Evolutionary conservation across 305 asterid species (phyloP), one percentile per base, ranked within the genome.

Genomic region (Solanum hybrid): DNA sequence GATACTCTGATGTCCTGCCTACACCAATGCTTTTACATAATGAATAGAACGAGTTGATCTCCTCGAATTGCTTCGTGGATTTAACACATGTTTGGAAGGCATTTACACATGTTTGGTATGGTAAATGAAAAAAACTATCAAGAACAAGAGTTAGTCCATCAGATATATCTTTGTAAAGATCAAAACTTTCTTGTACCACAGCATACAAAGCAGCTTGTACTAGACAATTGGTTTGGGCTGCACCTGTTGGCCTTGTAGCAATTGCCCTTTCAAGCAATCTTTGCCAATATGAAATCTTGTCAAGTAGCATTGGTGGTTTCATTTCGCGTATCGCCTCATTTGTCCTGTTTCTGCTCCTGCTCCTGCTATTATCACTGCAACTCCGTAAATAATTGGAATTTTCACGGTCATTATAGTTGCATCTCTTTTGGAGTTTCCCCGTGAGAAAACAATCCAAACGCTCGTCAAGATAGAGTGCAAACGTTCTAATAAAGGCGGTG

Each of bases 401-500:
- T 27, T 88, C 95, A 73, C 72, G 91, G 1, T 91, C 92, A 14
- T 86, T 93, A 0, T 90, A 91, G 4, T 90, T 91, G 86, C 92
- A 94, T 29, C 98, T 75, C 15, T 95, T 88, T 89, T 96, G 99
- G 13, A 97, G 92, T 90, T 97, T 97, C 3, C 99, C 99, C 0
- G 97, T 97, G 5, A 97, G 93, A 42, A 96, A 97, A 89, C 98
- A 96, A 78, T 97, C 99, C 11, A 96, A 88, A 6, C 98, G 93
- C 92, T 96, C 99, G 29, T 96, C 98, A 6, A 97, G 96, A 86
- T 97, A 97, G 5, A 96, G 95, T 3, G 98, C 98, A 40, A 95
- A 93, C 0, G 97, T 96, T 4, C 99, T 91, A 4, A 97, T 96
- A 17, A 94, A 97, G 5, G 98, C 93, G 0, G 98, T 95, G 92